Evolutionary conservation across 148 eudicot genomes (phyloP), one percentile per base, ranked within the genome.

Genomic region (Camellia sinensis): DNA sequence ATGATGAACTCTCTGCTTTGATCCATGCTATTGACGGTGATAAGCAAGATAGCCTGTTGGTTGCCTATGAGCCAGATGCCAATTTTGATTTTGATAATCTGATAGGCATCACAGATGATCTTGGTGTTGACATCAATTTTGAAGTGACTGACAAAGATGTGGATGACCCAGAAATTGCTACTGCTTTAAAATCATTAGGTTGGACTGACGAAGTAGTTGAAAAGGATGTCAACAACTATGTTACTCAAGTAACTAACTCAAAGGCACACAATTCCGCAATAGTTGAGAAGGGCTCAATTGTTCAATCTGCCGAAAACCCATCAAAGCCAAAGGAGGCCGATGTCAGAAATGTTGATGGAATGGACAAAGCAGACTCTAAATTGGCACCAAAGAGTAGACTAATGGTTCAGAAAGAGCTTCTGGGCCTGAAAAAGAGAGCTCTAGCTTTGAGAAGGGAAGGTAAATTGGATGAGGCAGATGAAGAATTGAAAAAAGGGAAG

Each of bases 401-500:
- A n/a, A 22, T 64, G 87, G 84, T 96, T 73, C 99, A 93, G 80
- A 93, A 84, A 85, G 99, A 96, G 86, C 98, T 96, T 83, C 79
- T 96, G 66, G 90, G 84, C 3, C 71, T 96, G 82, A 96, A 96
- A 80, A 93, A 91, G 91, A 93, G 85, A 80, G 99, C 94, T 70
- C 89, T 93, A 78, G 89, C 97, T 76, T 85, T 96, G 70, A 85
- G 91, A 88, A 90, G 95, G 85, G 95, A 96, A 86, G 99, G 98
- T 60, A 91, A 85, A 83, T 21, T 89, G 53, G 91, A 89, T 68
- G 98, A 96, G 82, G 96, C 99, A 37, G 98, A 91, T 14, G 94
- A 91, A 87, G 98, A 96, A 84, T 77, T 96, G 83, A 85, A 84
- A 77, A 96, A 91, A 79, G 97, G 95, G 66, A 93, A 92, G 83